Conservation (phyloP, 2,329 filamentous ascomycete genomes). For the Hymenoscyphus occultus region DNA sequence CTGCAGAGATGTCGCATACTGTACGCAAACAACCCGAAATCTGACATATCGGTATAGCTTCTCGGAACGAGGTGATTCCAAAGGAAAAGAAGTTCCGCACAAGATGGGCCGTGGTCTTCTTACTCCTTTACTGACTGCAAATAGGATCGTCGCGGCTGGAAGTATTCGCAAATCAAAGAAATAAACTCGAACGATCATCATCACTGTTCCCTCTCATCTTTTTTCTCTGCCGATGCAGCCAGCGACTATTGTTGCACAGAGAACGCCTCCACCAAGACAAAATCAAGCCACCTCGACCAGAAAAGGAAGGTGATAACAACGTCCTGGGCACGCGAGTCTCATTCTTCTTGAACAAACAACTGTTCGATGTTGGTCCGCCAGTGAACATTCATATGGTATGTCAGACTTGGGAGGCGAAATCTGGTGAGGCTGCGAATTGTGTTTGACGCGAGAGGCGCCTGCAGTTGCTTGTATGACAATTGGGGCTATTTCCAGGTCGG, state of each 20-base stretch:
- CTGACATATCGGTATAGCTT: not conserved
- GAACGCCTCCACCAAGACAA: not conserved
- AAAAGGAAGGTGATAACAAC: not conserved
- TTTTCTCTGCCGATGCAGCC: not conserved
- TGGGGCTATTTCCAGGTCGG: not conserved
- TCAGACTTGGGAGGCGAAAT: not conserved
- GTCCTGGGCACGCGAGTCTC: not conserved
- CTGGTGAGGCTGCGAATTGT: too few relatives aligned
- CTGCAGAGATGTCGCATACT: not conserved
- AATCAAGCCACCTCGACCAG: not conserved
- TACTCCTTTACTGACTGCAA: not conserved
- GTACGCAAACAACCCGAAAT: not conserved
- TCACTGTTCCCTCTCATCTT: not conserved
- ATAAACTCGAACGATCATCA: not conserved
- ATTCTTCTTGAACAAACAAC: not conserved
- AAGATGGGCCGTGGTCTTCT: not conserved
- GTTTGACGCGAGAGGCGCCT: slow-evolving; percentile 1
- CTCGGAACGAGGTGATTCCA: not conserved
- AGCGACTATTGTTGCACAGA: not conserved
- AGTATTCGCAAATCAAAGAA: not conserved
- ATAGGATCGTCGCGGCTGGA: not conserved
- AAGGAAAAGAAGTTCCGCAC: not conserved
- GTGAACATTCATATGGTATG: not conserved
- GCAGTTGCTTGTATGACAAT: not conserved
- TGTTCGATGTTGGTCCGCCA: not conserved